phyloP scores from a whole-genome alignment of 2,329 filamentous ascomycete genomes.

The Hypoxylon sp. region DNA sequence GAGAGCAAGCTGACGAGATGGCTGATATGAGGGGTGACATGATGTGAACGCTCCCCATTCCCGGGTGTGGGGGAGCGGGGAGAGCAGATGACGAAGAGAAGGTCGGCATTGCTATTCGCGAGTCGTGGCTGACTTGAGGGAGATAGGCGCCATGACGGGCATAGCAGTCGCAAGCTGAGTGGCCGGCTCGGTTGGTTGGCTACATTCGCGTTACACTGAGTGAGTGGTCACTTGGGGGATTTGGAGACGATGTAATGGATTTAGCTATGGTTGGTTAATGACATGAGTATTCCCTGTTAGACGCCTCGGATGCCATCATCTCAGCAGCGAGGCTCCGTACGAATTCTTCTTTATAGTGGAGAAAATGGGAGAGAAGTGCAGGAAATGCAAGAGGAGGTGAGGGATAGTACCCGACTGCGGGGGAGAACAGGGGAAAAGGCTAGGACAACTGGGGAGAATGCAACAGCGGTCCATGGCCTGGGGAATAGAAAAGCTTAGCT shows the following conservation, averaged over 20 bases:
- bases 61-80: neutral
- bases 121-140: too few species aligned
- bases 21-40: neutral
- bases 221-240: neutral
- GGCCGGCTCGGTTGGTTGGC: neutral
- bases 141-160: too few species aligned
- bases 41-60: neutral
- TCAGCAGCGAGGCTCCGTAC: conserved; percentile 2
- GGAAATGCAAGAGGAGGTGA: too few species aligned
- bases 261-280: neutral
- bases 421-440: conserved; percentile 3
- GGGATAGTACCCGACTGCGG: too few species aligned
- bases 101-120: neutral
- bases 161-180: neutral
- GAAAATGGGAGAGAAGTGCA: neutral
- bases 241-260: neutral
- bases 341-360: neutral
- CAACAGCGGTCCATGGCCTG: neutral
- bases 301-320: conserved; percentile 8
- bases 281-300: too few species aligned
- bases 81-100: neutral
- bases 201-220: neutral
- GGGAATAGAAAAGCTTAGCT: conserved; percentile 10
- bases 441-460: too few species aligned
- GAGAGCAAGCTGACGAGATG: neutral